Evolutionary conservation across 495 filamentous ascomycete species (phyloP), one percentile per base, ranked within the genome.

Genomic region (Talaromyces stipitatus): DNA sequence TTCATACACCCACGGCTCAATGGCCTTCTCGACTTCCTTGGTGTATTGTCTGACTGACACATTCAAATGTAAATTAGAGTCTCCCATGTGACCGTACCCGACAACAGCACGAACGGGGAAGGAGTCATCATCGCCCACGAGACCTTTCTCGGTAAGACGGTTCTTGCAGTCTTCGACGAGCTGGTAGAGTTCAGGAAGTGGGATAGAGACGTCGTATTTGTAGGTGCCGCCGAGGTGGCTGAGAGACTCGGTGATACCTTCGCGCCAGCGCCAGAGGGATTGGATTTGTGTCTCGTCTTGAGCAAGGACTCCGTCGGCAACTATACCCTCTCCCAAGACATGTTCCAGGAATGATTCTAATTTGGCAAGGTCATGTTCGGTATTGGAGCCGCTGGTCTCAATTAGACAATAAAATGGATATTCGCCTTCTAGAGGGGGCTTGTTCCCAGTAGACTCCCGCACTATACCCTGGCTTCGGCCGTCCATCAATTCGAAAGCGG

Each of bases 71-170:
- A 98, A 69, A 69, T 98, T 98, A 3, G 87, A 84, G 68, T 98
- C 94, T 28, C 94, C 94, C 89, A 98, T 96, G 70, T 98, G 94
- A 10, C 94, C 94, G 65, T 95, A 98, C 3, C 94, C 94, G n/a
- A 95, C 85, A 18, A 95, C 92, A 43, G 85, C 88, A 1, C 94
- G 83, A 4, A 95, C 90, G 3, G 92, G 90, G 67, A 85, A 76
- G 46, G 86, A 84, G 45, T 91, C 88, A 36, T 81, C 81, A 23
- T 90, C 87, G 29, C 90, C 87, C 14, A 95, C 78, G 5, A 97
- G 79, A 1, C 91, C 92, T 18, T 83, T 82, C 26, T 82, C 75
- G 2, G 79, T 81, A 26, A 97, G 75, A 10, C 86, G 82, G 51
- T 82, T 82, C 57, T 82, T 78, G 32, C 85, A 85, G 61, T 96